Base-by-base conservation (phyloP, 805 yeast species). In the Yamadazyma akitaensis region DNA sequence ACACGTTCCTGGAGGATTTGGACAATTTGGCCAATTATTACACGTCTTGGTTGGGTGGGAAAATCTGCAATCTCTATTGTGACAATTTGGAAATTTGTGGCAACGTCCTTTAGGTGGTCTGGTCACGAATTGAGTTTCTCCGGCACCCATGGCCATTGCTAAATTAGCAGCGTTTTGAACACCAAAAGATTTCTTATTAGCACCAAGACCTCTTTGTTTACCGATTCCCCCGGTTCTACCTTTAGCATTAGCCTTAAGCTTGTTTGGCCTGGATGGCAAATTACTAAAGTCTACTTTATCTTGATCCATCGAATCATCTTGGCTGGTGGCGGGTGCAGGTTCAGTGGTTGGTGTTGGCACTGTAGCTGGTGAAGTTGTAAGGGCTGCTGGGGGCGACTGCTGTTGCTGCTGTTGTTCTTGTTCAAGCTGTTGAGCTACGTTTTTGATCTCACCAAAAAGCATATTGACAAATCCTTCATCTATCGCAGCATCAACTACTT, bases 1-100 rank as follows among this genome's bases (percentile, higher is more conserved):
- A 68, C 97, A 89, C 0, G 94, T 86, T 10, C 95, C 96, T 31
- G 85, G 83, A 3, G 84, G 77, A 56, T 85, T 84, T 21, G 88
- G 76, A 67, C 96, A 89, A 56, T 83, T 78, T 47, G 94, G 94
- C 62, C 75, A 88, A 6, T 80, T 80, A 65, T 76, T 79, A 64
- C 97, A 89, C 6, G 73, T 72, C 56, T 79, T 85, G 1, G 88
- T 80, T 18, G 96, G 96, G 66, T 90, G 97, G 2, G 89, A 80
- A 60, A 78, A 82, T 36, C 75, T 76, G 64, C 97, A 90, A 43
- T 80, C 80, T 60, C 74, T 81, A 44, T 80, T 77, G 12, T 77
- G 40, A 66, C 94, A 86, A 60, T 82, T 79, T 38, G 95, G 95
- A 60, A 83, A 85, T 38, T 80, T 73, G 32, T 70, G 72, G 61